Conservation (phyloP, 2,329 filamentous ascomycete species). For the Emericellopsis cladophorae region DNA sequence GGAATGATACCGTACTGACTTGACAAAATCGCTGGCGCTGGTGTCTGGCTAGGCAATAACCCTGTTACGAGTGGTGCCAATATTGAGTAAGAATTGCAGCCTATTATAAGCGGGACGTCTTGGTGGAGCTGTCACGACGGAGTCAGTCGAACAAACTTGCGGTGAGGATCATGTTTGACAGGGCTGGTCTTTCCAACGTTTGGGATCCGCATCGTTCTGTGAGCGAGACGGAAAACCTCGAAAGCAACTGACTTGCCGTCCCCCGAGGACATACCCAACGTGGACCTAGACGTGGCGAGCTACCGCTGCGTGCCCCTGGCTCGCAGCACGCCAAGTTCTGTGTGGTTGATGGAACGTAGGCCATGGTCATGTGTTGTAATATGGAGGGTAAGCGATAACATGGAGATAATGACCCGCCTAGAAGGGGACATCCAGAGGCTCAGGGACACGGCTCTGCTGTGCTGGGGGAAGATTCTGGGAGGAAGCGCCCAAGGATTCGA, state of each 20-base stretch:
- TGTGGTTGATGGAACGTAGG: constrained; percentile 61
- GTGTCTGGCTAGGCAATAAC: too few species aligned
- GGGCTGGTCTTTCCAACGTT: constrained; percentile 51
- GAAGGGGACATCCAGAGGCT: constrained; percentile 68
- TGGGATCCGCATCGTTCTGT: constrained; percentile 54
- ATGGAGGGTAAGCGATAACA: constrained; percentile 66
- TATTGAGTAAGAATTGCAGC: too few species aligned
- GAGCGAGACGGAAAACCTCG: constrained; percentile 35
- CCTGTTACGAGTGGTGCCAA: too few species aligned
- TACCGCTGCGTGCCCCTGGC: constrained; percentile 58
- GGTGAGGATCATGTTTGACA: constrained; percentile 66
- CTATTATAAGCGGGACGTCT: constrained; percentile 47
- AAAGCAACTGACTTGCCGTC: constrained; percentile 47
- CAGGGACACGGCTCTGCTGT: constrained; percentile 62
- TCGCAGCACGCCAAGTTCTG: constrained; percentile 68
- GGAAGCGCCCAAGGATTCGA: neutral
- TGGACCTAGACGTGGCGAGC: constrained; percentile 63
- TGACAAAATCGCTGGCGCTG: too few species aligned
- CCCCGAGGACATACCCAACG: constrained; percentile 52
- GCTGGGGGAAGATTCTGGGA: constrained; percentile 51
- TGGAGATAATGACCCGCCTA: constrained; percentile 69
- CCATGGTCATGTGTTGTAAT: constrained; percentile 65
- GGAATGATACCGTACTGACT: too few species aligned
- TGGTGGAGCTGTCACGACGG: constrained; percentile 56
- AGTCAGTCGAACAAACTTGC: constrained; percentile 41